Conservation (phyloP, 352 stramenopile genomes). For the Pythium brassicae region DNA sequence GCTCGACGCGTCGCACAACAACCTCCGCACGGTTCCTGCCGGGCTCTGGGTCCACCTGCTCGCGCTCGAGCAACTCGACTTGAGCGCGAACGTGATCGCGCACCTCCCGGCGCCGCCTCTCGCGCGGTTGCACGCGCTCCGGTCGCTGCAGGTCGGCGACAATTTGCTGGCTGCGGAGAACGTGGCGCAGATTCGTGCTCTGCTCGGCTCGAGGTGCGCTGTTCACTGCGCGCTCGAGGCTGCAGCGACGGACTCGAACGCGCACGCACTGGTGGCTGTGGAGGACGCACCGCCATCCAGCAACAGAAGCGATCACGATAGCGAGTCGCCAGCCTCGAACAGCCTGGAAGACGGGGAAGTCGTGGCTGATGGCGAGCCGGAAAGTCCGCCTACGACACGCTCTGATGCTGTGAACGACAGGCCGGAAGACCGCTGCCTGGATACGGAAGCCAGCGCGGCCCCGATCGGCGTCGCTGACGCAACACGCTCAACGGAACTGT, state of each 20-base stretch:
- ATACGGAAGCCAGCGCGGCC: no score
- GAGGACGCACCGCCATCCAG: background rate
- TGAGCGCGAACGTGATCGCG: conserved; percentile 18
- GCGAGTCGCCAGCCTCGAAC: background rate
- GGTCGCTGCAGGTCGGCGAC: conserved; percentile 15
- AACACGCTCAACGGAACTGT: background rate
- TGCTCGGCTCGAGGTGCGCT: conserved; percentile 4
- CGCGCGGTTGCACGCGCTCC: conserved; percentile 6
- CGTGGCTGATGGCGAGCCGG: background rate
- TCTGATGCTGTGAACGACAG: no score
- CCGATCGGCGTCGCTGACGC: no score
- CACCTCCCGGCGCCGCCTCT: conserved; percentile 10
- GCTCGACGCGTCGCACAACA: conserved; percentile 55
- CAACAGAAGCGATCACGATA: background rate
- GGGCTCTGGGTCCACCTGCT: conserved; percentile 20
- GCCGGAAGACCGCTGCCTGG: no score
- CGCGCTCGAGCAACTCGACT: conserved; percentile 32
- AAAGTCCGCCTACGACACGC: background rate
- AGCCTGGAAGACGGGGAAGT: background rate
- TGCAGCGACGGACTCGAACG: background rate
- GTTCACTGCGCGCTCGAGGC: background rate
- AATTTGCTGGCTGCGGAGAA: conserved; percentile 27
- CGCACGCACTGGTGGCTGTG: background rate
- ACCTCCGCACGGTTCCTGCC: conserved; percentile 28
- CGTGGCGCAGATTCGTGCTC: conserved; percentile 5